Percentiles rank a stretch among this genome's conserved stretches.
phyloP scores from a whole-genome alignment of 768 basidiomycete species.

The Hygrophorus russula region DNA sequence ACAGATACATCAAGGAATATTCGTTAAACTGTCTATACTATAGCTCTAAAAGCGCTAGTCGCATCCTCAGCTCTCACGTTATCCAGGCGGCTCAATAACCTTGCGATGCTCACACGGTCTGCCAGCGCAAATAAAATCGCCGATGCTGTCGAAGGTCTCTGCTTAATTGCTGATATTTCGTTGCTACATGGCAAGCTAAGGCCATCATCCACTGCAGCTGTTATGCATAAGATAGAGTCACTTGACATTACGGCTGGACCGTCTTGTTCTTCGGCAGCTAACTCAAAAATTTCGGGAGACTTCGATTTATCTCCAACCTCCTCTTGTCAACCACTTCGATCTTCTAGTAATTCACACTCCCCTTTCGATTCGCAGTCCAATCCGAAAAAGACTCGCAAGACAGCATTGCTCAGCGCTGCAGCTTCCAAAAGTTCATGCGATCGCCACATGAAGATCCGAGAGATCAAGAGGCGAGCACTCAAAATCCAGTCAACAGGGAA shows the following conservation, averaged over 20 bases:
- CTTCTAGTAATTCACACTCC: neutral
- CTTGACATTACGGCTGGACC: neutral
- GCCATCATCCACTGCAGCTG: neutral
- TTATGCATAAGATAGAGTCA: neutral
- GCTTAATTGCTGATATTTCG: neutral
- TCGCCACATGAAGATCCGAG: neutral
- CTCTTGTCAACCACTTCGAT: neutral
- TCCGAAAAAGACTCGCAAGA: neutral
- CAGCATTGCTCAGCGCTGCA: neutral
- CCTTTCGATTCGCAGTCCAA: neutral
- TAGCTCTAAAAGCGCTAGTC: neutral
- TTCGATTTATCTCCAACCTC: neutral
- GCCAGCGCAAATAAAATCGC: neutral
- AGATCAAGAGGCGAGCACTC: neutral
- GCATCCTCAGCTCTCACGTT: neutral
- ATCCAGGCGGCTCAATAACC: neutral
- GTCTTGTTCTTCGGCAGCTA: neutral
- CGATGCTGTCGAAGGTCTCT: neutral
- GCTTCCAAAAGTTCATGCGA: neutral
- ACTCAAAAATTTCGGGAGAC: neutral
- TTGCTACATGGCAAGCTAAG: too few relatives aligned
- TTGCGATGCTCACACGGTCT: neutral
- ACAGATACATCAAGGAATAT: neutral
- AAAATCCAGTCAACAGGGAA: slow-evolving; percentile 15
- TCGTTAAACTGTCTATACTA: neutral